Conservation (phyloP, 73 alveolate genomes). For the Durusdinium trenchii region DNA sequence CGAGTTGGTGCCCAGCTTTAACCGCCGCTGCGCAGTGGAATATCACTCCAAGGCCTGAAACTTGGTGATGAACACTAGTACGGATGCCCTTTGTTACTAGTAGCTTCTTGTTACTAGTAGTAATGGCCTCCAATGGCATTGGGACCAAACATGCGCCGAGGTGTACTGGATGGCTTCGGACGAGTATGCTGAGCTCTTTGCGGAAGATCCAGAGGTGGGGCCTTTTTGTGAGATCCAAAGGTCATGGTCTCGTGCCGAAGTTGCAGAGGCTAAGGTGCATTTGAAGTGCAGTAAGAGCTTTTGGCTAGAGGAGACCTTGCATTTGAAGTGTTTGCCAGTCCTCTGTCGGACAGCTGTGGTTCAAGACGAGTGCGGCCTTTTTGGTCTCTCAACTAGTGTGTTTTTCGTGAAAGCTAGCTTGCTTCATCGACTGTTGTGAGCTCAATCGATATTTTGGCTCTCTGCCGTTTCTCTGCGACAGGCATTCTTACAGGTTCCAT, state of each 20-base stretch:
- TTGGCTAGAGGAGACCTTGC: no score
- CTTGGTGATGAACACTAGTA: neutral
- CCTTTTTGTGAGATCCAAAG: no score
- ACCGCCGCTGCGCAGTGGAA: constrained; percentile 53
- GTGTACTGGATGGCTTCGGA: constrained; percentile 84
- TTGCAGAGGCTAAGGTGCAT: no score
- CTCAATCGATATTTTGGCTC: no score
- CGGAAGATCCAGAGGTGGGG: constrained; percentile 67
- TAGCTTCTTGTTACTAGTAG: neutral
- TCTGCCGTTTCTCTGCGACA: neutral
- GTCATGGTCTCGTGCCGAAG: no score
- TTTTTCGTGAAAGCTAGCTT: no score
- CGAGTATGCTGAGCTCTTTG: constrained; percentile 50
- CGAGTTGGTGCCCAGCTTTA: neutral
- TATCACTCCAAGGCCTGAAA: constrained; percentile 40
- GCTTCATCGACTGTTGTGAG: no score
- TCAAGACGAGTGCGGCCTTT: no score
- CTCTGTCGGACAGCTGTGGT: no score
- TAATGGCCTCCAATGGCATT: neutral
- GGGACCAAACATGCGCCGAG: neutral
- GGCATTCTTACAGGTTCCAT: constrained; percentile 82
- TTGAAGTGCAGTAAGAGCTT: no score
- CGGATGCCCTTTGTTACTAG: neutral
- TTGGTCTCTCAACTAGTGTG: neutral
- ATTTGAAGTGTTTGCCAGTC: no score